These are phyloP conservation scores for Kalmanozyma brasiliensis DNA, from an alignment of 1,284 basidiomycete species.

Conservation along the genomic window DNA sequence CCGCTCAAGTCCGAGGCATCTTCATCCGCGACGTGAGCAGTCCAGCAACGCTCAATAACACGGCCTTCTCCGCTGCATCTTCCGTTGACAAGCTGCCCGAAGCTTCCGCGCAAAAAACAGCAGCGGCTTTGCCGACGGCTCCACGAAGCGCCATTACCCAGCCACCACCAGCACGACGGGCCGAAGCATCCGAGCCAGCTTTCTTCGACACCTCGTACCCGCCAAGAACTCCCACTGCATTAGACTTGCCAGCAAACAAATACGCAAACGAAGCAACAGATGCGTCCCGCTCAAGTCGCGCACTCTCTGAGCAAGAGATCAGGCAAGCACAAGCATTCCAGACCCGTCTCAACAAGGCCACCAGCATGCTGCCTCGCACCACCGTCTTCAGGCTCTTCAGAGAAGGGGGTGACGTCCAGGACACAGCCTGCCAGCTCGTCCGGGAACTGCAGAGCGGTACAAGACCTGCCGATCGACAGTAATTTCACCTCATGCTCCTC, in stretches of 20 bases:
- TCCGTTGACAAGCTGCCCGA: neutral
- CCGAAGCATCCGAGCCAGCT: slow-evolving; percentile 4
- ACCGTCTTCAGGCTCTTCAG: slow-evolving; percentile 47
- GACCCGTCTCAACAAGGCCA: slow-evolving; percentile 37
- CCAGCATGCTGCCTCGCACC: slow-evolving; percentile 41
- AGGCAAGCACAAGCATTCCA: slow-evolving; percentile 39
- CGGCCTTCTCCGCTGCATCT: slow-evolving; percentile 6
- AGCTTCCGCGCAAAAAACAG: neutral
- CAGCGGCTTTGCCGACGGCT: slow-evolving; percentile 15
- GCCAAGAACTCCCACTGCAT: slow-evolving; percentile 14
- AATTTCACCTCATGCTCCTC: neutral
- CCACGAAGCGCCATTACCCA: slow-evolving; percentile 26
- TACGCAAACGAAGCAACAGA: slow-evolving; percentile 15
- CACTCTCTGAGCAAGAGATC: slow-evolving; percentile 39
- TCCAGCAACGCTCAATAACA: slow-evolving; percentile 1
- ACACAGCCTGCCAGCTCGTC: slow-evolving; percentile 35
- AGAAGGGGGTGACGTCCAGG: slow-evolving; percentile 41
- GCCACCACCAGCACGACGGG: slow-evolving; percentile 11
- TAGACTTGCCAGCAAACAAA: slow-evolving; percentile 21
- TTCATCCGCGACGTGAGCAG: slow-evolving; percentile 63
- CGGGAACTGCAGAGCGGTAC: slow-evolving; percentile 45
- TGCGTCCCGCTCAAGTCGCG: slow-evolving; percentile 1
- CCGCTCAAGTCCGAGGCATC: slow-evolving; percentile 53
- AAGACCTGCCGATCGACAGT: slow-evolving; percentile 36
- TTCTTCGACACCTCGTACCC: slow-evolving; percentile 46